Percentiles rank a stretch among this genome's conserved stretches.
Conservation (phyloP, 306 rosid species). For the Sicyos baderoa region DNA sequence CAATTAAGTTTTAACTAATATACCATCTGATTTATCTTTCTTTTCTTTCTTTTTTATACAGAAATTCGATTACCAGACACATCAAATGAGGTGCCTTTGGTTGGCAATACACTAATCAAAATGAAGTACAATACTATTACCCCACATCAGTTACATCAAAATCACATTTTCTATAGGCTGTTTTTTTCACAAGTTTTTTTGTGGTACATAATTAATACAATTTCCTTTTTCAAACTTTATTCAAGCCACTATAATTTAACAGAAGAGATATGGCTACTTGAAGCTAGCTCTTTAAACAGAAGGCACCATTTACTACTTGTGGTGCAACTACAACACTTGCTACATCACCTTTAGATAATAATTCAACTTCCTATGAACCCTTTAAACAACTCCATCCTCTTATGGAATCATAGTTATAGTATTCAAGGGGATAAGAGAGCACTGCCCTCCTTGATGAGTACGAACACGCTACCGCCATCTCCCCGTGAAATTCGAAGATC, state of each 20-base stretch:
- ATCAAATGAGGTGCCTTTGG: too few species aligned
- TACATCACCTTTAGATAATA: background rate
- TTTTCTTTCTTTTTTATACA: too few species aligned
- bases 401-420: background rate
- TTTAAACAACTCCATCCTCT: background rate
- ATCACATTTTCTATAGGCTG: too few species aligned
- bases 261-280: background rate
- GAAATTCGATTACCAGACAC: too few species aligned
- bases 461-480: constrained; percentile 73
- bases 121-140: too few species aligned
- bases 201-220: too few species aligned
- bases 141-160: too few species aligned
- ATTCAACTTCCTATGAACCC: background rate
- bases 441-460: constrained; percentile 83
- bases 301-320: background rate
- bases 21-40: too few species aligned
- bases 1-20: too few species aligned
- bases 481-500: constrained; percentile 73
- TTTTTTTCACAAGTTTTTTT: too few species aligned
- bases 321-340: background rate
- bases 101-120: too few species aligned
- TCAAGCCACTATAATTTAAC: background rate
- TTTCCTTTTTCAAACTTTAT: too few species aligned
- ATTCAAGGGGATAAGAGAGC: constrained; percentile 29
- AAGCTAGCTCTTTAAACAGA: background rate